Evolutionary conservation across 2,329 filamentous ascomycete species (phyloP).

Genomic region (Escovopsis weberi): DNA sequence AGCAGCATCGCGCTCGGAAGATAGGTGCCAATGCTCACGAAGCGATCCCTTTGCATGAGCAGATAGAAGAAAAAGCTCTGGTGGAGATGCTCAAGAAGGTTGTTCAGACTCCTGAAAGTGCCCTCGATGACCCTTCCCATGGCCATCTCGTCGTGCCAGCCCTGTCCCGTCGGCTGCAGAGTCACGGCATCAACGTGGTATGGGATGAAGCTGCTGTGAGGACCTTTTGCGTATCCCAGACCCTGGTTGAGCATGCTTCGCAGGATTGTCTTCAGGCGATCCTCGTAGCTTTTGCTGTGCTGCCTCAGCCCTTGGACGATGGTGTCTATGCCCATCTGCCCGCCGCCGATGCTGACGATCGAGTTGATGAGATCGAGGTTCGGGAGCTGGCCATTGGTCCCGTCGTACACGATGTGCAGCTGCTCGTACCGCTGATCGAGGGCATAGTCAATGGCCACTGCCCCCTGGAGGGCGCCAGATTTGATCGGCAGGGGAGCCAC

Average conservation of each 20-base stretch:
- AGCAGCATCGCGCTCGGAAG: slow-evolving; percentile 95
- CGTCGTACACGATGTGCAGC: slow-evolving; percentile 86
- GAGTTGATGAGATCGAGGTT: slow-evolving; percentile 96
- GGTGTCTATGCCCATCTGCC: slow-evolving; percentile 81
- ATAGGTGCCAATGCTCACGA: slow-evolving; percentile 97
- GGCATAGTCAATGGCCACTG: slow-evolving; percentile 85
- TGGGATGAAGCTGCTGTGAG: slow-evolving; percentile 91
- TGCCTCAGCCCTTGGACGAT: slow-evolving; percentile 82
- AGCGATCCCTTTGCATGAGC: slow-evolving; percentile 77
- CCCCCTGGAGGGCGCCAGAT: slow-evolving; percentile 83
- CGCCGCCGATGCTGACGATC: slow-evolving; percentile 69
- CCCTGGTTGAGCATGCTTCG: slow-evolving; percentile 88
- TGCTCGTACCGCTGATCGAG: slow-evolving; percentile 74
- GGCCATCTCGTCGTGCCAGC: slow-evolving; percentile 97
- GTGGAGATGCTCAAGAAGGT: slow-evolving; percentile 88
- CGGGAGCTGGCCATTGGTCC: slow-evolving; percentile 85
- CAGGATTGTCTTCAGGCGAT: slow-evolving; percentile 76
- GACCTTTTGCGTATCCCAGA: slow-evolving; percentile 73
- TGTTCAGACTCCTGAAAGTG: slow-evolving; percentile 86
- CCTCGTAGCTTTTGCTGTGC: slow-evolving; percentile 62
- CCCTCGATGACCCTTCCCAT: slow-evolving; percentile 83
- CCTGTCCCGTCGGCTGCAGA: slow-evolving; percentile 73
- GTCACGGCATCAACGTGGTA: slow-evolving; percentile 97
- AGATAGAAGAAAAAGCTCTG: slow-evolving; percentile 99
- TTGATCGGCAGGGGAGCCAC: slow-evolving; percentile 74